These are phyloP conservation scores for Xylariaceae sp. DNA, from an alignment of 2,329 filamentous ascomycete genomes.

Conservation along the genomic window DNA sequence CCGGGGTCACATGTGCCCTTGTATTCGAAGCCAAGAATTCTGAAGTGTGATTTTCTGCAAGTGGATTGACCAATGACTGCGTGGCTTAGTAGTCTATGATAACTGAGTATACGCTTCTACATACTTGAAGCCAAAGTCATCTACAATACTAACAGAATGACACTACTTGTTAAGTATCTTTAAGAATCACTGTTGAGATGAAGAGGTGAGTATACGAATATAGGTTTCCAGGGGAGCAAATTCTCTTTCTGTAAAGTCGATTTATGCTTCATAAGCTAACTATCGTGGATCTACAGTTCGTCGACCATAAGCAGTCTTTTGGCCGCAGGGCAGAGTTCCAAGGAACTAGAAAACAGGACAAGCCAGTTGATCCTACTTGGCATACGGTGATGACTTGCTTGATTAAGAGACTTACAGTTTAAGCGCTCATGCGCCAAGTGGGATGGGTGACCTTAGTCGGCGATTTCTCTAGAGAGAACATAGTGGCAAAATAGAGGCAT, in stretches of 20 bases:
- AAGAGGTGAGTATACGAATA: too few relatives aligned
- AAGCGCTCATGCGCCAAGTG: conserved; percentile 28
- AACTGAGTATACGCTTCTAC: background rate
- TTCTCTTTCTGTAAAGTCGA: background rate
- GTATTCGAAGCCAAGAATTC: conserved; percentile 3
- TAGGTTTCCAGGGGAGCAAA: background rate
- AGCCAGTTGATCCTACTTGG: conserved; percentile 18
- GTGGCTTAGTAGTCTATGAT: background rate
- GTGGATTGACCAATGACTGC: background rate
- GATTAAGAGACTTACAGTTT: conserved; percentile 16
- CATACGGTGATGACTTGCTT: conserved; percentile 12
- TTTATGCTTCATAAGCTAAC: conserved; percentile 18
- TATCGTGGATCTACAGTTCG: conserved; percentile 15
- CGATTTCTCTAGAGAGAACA: conserved; percentile 19
- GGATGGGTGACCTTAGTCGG: conserved; percentile 20
- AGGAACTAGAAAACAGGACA: conserved; percentile 8
- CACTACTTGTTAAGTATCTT: background rate
- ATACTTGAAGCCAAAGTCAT: background rate
- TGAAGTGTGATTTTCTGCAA: background rate
- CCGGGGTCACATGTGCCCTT: conserved; percentile 7
- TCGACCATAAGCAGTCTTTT: conserved; percentile 10
- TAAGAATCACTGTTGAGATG: too few relatives aligned
- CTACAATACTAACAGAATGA: background rate
- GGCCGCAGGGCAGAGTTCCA: conserved; percentile 1
- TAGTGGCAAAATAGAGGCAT: conserved; percentile 11